These are phyloP conservation scores for Cordyceps cicadae DNA, from an alignment of 2,329 filamentous ascomycete species.

Conservation along the genomic window DNA sequence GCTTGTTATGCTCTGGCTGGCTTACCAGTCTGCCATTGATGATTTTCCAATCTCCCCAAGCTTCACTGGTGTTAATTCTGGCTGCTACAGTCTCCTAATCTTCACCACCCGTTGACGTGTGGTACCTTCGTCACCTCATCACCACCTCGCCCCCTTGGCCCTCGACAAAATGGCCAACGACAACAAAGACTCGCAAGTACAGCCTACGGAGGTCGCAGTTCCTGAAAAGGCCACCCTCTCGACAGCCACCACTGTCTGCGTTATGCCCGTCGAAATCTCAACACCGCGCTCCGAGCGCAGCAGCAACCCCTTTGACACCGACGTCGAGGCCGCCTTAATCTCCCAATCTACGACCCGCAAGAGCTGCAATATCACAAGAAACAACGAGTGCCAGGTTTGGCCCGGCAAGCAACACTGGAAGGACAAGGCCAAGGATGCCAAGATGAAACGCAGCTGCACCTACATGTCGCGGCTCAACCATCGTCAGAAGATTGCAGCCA, in stretches of 20 bases:
- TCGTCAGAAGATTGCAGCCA: slow-evolving; percentile 45
- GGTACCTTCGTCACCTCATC: background rate
- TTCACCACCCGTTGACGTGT: background rate
- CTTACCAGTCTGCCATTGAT: background rate
- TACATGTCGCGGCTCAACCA: slow-evolving; percentile 46
- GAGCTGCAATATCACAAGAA: slow-evolving; percentile 22
- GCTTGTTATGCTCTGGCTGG: background rate
- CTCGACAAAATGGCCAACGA: slow-evolving; percentile 20
- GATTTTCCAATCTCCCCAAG: no score
- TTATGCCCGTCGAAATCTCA: slow-evolving; percentile 16
- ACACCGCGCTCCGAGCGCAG: slow-evolving; percentile 35
- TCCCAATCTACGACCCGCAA: slow-evolving; percentile 24
- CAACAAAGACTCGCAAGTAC: slow-evolving; percentile 19
- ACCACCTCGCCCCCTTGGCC: background rate
- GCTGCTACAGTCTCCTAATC: background rate
- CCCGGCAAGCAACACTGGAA: slow-evolving; percentile 53
- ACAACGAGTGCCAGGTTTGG: slow-evolving; percentile 49
- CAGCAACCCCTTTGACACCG: slow-evolving; percentile 48
- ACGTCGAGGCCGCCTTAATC: slow-evolving; percentile 46
- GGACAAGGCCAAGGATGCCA: slow-evolving; percentile 48
- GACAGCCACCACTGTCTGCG: slow-evolving; percentile 17
- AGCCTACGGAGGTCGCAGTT: slow-evolving; percentile 14
- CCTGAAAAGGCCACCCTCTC: slow-evolving; percentile 25
- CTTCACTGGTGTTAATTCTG: background rate
- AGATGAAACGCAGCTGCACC: slow-evolving; percentile 43